Conservation (phyloP, 768 basidiomycete species). For the Cystobasidium onofrii region DNA sequence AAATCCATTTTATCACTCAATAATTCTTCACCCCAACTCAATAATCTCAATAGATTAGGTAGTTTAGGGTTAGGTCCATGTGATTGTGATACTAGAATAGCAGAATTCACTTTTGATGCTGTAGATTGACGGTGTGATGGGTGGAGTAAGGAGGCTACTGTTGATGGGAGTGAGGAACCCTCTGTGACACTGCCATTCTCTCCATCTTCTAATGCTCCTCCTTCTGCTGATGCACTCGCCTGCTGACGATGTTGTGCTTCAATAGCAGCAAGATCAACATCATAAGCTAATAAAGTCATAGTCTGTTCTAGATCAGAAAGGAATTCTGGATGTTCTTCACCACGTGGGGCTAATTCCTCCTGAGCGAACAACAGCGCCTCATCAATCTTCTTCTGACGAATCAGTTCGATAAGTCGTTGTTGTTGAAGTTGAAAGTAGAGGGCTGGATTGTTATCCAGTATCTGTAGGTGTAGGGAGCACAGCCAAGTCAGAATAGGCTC, state of each 20-base stretch:
- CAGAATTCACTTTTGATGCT: conserved; percentile 91
- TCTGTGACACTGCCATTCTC: no score
- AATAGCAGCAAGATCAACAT: conserved; percentile 43
- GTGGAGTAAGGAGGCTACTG: conserved; percentile 69
- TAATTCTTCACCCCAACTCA: conserved; percentile 72
- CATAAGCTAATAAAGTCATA: conserved; percentile 70
- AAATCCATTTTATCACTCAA: conserved; percentile 17
- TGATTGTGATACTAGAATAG: conserved; percentile 81
- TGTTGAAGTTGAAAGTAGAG: conserved; percentile 94
- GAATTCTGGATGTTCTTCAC: conserved; percentile 90
- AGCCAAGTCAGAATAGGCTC: neutral
- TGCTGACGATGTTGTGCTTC: conserved; percentile 35
- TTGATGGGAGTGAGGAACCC: conserved; percentile 52
- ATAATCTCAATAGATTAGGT: conserved; percentile 66
- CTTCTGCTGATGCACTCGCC: neutral
- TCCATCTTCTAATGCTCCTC: conserved; percentile 18
- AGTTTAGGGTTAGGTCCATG: conserved; percentile 90
- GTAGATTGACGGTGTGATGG: conserved; percentile 84
- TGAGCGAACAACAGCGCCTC: conserved; percentile 88
- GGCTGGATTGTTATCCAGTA: conserved; percentile 86
- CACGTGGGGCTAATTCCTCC: conserved; percentile 83
- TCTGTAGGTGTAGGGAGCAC: conserved; percentile 52
- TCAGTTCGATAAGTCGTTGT: conserved; percentile 88
- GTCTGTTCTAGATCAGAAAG: conserved; percentile 83
- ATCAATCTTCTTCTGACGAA: conserved; percentile 67